phyloP scores from a whole-genome alignment of 257 asterid genomes.

The Rubia yunnanensis region DNA sequence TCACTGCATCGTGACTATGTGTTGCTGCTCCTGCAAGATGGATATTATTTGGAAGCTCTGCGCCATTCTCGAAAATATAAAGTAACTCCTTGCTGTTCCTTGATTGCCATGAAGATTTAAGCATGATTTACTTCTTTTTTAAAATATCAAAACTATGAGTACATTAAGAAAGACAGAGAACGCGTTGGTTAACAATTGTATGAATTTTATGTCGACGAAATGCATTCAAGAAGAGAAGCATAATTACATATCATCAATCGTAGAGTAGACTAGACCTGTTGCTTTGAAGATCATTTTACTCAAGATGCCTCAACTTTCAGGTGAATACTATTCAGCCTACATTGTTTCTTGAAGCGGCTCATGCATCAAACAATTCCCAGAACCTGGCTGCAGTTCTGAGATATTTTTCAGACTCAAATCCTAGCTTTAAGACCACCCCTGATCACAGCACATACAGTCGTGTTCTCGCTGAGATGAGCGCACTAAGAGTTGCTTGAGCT shows the following conservation, averaged over 20 bases:
- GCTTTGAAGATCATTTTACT: background rate
- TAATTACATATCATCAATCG: background rate
- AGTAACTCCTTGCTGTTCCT: constrained; percentile 33
- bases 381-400: constrained; percentile 79
- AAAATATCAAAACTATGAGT: background rate
- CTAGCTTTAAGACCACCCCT: constrained; percentile 67
- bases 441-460: constrained; percentile 46
- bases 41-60: constrained; percentile 83
- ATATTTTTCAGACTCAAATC: constrained; percentile 78
- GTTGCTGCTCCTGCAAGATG: constrained; percentile 77
- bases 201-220: background rate
- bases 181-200: no score
- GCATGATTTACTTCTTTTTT: background rate
- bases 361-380: constrained; percentile 66
- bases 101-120: background rate
- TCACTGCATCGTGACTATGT: constrained; percentile 75
- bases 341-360: constrained; percentile 81
- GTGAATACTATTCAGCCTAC: constrained; percentile 75
- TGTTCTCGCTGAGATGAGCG: constrained; percentile 48
- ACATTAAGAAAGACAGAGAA: background rate
- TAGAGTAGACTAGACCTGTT: no score
- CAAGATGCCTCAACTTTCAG: constrained; percentile 32
- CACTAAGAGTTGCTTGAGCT: constrained; percentile 21
- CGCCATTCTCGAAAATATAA: constrained; percentile 76
- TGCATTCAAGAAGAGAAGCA: background rate